Evolutionary conservation across 129 eudicot species (phyloP).

Genomic region (Kitagawia praeruptora): DNA sequence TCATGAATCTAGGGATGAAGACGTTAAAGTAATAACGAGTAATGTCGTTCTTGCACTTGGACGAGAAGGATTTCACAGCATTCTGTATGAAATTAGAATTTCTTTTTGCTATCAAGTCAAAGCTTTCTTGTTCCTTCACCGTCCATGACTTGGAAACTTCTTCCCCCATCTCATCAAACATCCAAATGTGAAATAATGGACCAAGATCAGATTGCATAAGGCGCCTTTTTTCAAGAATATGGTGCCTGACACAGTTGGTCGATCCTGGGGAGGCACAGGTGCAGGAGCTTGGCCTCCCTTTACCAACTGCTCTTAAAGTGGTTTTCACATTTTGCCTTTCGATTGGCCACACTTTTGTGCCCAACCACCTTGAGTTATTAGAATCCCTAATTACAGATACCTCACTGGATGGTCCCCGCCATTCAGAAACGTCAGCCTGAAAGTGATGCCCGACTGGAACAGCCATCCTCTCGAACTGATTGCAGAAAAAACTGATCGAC

Average conservation of each 20-base stretch:
- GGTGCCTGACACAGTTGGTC: slow-evolving; percentile 38
- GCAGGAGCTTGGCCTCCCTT: slow-evolving; percentile 47
- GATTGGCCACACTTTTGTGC: slow-evolving; percentile 52
- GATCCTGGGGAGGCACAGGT: slow-evolving; percentile 41
- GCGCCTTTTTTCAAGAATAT: slow-evolving; percentile 32
- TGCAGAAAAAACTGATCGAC: slow-evolving; percentile 13
- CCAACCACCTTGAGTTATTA: slow-evolving; percentile 46
- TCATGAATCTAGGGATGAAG: slow-evolving; percentile 25
- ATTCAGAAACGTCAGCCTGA: slow-evolving; percentile 49
- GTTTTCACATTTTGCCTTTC: slow-evolving; percentile 18
- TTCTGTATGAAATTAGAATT: slow-evolving; percentile 22
- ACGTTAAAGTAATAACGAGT: slow-evolving; percentile 36
- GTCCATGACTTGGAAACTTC: slow-evolving; percentile 40
- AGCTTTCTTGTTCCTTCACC: slow-evolving; percentile 25
- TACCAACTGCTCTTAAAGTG: slow-evolving; percentile 34
- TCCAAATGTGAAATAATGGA: slow-evolving; percentile 48
- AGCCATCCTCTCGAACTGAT: slow-evolving; percentile 26
- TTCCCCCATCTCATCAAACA: slow-evolving; percentile 61
- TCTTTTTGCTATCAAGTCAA: slow-evolving; percentile 21
- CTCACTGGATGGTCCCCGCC: slow-evolving; percentile 32
- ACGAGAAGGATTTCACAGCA: slow-evolving; percentile 22
- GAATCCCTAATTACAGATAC: slow-evolving; percentile 12
- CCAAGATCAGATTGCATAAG: slow-evolving; percentile 48
- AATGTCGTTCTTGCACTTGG: slow-evolving; percentile 18
- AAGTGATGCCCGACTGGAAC: slow-evolving; percentile 61